Percentiles rank a stretch among this genome's conserved stretches.
These are phyloP conservation scores for Phytophthora aleatoria DNA, from an alignment of 352 stramenopile species.

Conservation along the genomic window DNA sequence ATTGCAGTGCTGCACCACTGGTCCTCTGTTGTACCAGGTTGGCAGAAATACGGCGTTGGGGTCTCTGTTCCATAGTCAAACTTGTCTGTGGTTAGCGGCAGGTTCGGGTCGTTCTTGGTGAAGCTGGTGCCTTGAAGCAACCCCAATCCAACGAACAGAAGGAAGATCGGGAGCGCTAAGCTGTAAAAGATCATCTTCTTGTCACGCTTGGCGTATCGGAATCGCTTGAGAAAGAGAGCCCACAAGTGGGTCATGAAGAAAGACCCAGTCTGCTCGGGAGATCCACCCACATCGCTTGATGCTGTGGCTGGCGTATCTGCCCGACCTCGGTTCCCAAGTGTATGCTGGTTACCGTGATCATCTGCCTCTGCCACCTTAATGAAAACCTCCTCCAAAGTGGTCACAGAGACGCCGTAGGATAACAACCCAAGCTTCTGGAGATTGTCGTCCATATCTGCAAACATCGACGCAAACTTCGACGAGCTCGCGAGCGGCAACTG, in stretches of 20 bases:
- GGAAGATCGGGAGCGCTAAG: constrained; percentile 51
- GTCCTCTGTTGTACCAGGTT: constrained; percentile 27
- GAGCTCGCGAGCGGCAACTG: constrained; percentile 62
- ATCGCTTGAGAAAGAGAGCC: constrained; percentile 65
- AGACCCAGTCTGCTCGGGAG: constrained; percentile 11
- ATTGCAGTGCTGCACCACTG: constrained; percentile 51
- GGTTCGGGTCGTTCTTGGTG: constrained; percentile 47
- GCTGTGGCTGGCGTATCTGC: constrained; percentile 5
- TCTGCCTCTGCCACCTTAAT: constrained; percentile 66
- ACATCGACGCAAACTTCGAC: constrained; percentile 57
- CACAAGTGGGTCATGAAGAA: constrained; percentile 48
- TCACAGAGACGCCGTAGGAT: constrained; percentile 84
- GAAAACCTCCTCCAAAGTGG: constrained; percentile 83
- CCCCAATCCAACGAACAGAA: constrained; percentile 58
- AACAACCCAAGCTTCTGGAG: constrained; percentile 44
- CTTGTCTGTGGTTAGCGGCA: constrained; percentile 36
- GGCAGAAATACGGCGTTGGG: constrained; percentile 53
- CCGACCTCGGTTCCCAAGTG: constrained; percentile 32
- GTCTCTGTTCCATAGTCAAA: constrained; percentile 35
- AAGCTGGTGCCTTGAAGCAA: constrained; percentile 47
- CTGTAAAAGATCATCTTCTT: constrained; percentile 67
- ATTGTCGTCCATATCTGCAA: constrained; percentile 59
- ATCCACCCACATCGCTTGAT: constrained; percentile 13
- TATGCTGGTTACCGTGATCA: constrained; percentile 49
- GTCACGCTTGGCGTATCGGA: constrained; percentile 64